These are phyloP conservation scores for Marsdenia floribunda DNA, from an alignment of 257 asterid species.

Conservation along the genomic window DNA sequence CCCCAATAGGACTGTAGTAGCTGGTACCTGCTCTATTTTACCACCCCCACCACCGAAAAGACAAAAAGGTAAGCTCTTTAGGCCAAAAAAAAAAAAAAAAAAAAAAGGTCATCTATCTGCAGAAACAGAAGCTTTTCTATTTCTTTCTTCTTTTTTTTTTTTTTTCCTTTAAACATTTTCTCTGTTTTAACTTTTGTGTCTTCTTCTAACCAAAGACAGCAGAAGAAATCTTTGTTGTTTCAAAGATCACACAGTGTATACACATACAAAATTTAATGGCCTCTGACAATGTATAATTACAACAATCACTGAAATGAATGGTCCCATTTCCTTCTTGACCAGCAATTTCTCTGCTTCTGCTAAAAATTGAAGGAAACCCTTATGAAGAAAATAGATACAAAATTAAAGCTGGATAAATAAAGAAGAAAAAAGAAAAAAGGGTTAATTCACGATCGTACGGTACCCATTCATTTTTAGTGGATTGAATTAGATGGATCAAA, in stretches of 20 bases:
- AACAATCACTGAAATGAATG: background rate
- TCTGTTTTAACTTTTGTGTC: background rate
- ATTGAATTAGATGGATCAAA: too few relatives aligned
- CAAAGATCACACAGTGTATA: background rate
- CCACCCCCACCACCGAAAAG: background rate
- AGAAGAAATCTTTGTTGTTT: background rate
- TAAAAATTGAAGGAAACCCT: background rate
- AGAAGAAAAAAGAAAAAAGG: too few relatives aligned
- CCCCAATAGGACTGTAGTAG: too few relatives aligned
- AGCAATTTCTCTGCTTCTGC: background rate
- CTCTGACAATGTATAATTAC: background rate
- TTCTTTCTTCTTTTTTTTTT: background rate
- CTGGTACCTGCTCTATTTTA: too few relatives aligned
- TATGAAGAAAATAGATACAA: too few relatives aligned
- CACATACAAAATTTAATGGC: background rate
- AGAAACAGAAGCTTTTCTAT: background rate
- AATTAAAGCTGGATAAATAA: too few relatives aligned
- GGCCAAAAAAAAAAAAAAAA: background rate
- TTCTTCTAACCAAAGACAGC: background rate
- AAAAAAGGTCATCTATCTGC: constrained; percentile 2
- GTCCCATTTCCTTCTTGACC: background rate
- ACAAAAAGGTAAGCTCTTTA: background rate
- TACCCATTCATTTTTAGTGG: too few relatives aligned
- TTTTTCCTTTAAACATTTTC: background rate
- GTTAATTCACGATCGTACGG: too few relatives aligned